These are phyloP conservation scores for Detonula confervacea DNA, from an alignment of 352 stramenopile genomes.

Conservation along the genomic window DNA sequence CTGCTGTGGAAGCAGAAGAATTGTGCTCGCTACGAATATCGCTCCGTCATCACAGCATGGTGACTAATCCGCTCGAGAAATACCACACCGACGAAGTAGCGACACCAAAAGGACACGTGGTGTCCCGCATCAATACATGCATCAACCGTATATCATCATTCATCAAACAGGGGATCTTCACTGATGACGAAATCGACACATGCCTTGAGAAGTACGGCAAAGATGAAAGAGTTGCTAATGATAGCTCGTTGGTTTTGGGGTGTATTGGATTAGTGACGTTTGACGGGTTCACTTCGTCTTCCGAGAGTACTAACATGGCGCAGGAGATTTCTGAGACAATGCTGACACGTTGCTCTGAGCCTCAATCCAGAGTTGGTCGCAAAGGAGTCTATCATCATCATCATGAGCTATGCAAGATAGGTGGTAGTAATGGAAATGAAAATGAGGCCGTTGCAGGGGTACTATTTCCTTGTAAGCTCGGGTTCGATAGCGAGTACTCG, in stretches of 20 bases:
- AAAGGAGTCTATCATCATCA: too few relatives aligned
- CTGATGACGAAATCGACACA: constrained; percentile 30
- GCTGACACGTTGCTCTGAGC: constrained; percentile 17
- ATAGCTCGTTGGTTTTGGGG: constrained; percentile 25
- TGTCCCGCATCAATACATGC: constrained; percentile 31
- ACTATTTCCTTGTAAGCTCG: constrained; percentile 27
- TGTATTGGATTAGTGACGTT: constrained; percentile 41
- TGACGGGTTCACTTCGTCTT: constrained; percentile 35
- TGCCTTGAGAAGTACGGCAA: constrained; percentile 16
- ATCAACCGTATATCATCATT: constrained; percentile 34
- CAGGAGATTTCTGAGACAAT: constrained; percentile 23
- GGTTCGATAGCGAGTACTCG: constrained; percentile 35
- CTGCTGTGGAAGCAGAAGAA: too few relatives aligned
- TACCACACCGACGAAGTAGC: background rate
- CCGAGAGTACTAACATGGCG: constrained; percentile 25
- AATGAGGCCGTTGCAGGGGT: constrained; percentile 24
- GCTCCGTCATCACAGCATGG: constrained; percentile 28
- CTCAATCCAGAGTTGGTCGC: background rate
- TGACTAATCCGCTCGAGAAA: constrained; percentile 28
- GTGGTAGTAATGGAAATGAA: constrained; percentile 9
- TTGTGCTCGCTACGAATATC: constrained; percentile 16
- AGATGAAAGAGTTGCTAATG: constrained; percentile 25
- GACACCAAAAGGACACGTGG: background rate
- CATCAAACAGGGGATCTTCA: constrained; percentile 40
- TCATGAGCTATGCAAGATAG: constrained; percentile 19